phyloP scores from a whole-genome alignment of 805 yeast genomes.

The Teunomyces tritomae region DNA sequence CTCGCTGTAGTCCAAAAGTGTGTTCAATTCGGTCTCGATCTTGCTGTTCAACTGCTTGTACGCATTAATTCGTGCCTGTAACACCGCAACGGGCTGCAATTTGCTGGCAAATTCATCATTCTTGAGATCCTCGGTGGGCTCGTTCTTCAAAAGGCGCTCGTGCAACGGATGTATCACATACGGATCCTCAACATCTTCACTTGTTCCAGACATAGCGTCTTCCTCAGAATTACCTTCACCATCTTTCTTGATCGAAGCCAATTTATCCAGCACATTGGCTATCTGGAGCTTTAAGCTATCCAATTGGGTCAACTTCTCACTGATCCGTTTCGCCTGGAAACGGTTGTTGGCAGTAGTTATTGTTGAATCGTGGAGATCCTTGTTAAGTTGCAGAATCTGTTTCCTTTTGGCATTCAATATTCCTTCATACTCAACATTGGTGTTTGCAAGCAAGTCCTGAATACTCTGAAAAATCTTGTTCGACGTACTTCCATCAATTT shows the following conservation, averaged over 20 bases:
- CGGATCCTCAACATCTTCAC: slow-evolving; percentile 62
- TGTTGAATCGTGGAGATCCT: slow-evolving; percentile 38
- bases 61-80: slow-evolving; percentile 78
- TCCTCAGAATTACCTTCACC: slow-evolving; percentile 42
- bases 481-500: slow-evolving; percentile 15
- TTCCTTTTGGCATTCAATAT: slow-evolving; percentile 34
- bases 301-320: slow-evolving; percentile 33
- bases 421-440: slow-evolving; percentile 38
- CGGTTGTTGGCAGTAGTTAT: slow-evolving; percentile 43
- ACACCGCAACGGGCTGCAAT: slow-evolving; percentile 47
- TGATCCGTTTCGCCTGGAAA: slow-evolving; percentile 33
- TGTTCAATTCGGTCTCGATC: slow-evolving; percentile 51
- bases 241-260: slow-evolving; percentile 26
- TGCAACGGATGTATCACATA: slow-evolving; percentile 65
- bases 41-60: slow-evolving; percentile 67
- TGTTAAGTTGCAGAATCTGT: slow-evolving; percentile 35
- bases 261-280: slow-evolving; percentile 38
- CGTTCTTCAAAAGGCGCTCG: slow-evolving; percentile 42
- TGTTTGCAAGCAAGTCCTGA: slow-evolving; percentile 35
- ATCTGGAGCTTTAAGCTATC: slow-evolving; percentile 53
- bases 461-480: slow-evolving; percentile 36
- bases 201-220: slow-evolving; percentile 52
- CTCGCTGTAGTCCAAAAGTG: slow-evolving; percentile 45
- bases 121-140: slow-evolving; percentile 22
- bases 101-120: slow-evolving; percentile 23